A percentile compares a stretch with the other conserved stretches of the same genome.
Conservation (phyloP, 2,329 filamentous ascomycete genomes). For the Penicillium freii region DNA sequence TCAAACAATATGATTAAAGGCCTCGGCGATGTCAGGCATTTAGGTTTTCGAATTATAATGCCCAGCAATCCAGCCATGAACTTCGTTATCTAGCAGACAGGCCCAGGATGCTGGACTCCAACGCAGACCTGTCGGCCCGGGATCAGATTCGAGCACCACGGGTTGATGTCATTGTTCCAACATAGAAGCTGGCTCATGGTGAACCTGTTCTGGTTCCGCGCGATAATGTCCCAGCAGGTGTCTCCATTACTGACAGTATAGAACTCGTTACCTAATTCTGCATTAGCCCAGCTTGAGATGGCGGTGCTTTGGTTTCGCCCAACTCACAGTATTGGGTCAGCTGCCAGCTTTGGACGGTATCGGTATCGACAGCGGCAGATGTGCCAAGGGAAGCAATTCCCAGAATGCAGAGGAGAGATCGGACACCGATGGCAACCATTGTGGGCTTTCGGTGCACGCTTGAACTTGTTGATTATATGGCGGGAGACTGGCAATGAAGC, state of each 20-base stretch:
- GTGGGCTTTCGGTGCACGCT: not conserved
- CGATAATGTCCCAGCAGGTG: conserved; percentile 27
- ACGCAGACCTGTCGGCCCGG: conserved; percentile 22
- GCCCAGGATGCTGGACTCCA: conserved; percentile 11
- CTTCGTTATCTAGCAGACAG: not conserved
- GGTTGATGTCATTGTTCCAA: conserved; percentile 27
- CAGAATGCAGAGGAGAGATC: conserved; percentile 1
- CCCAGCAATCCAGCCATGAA: not conserved
- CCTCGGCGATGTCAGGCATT: not conserved
- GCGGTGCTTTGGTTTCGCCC: not conserved
- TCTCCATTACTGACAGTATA: conserved; percentile 20
- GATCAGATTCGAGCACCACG: conserved; percentile 23
- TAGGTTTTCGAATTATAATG: not conserved
- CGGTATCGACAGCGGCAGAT: not conserved
- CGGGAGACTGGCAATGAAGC: not conserved
- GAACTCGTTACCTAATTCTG: conserved; percentile 13
- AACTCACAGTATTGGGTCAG: not conserved
- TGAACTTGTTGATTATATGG: not conserved
- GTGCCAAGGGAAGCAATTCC: conserved; percentile 2
- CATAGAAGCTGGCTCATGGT: conserved; percentile 23
- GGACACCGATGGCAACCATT: conserved; percentile 6
- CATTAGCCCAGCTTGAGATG: not conserved
- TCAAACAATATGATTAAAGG: not conserved
- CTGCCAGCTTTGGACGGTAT: not conserved
- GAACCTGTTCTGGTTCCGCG: conserved; percentile 14